Percentiles rank a stretch among this genome's conserved stretches.
Conservation (phyloP, 176 grass and related monocot genomes). For the Thinopyrum elongatum region DNA sequence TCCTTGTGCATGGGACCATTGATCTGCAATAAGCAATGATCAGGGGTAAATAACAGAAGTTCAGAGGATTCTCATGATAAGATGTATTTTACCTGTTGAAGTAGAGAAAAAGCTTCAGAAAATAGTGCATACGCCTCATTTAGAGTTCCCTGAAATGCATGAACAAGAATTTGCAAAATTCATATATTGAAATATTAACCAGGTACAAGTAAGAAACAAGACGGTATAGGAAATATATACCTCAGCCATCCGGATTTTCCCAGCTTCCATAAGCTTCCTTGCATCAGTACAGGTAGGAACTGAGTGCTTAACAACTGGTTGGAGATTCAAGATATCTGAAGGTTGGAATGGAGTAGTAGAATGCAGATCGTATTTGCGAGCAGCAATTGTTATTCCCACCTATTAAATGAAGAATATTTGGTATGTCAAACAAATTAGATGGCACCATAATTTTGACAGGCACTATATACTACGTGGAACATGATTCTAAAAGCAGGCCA, state of each 20-base stretch:
- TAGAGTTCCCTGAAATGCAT: slow-evolving; percentile 72
- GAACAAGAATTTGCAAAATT: slow-evolving; percentile 22
- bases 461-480: background rate
- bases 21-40: slow-evolving; percentile 61
- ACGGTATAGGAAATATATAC: slow-evolving; percentile 36
- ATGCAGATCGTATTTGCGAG: slow-evolving; percentile 75
- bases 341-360: slow-evolving; percentile 59
- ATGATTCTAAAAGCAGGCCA: background rate
- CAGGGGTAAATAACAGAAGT: slow-evolving; percentile 13
- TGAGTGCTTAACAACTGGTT: slow-evolving; percentile 91
- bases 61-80: slow-evolving; percentile 18
- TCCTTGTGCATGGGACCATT: slow-evolving; percentile 98
- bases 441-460: background rate
- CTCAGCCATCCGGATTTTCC: slow-evolving; percentile 87
- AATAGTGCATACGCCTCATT: slow-evolving; percentile 92
- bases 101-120: slow-evolving; percentile 94
- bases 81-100: slow-evolving; percentile 73
- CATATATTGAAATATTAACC: background rate
- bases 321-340: slow-evolving; percentile 92
- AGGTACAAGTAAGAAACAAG: background rate
- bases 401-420: slow-evolving; percentile 33
- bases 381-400: slow-evolving; percentile 85
- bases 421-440: slow-evolving; percentile 5
- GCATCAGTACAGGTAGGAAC: slow-evolving; percentile 84
- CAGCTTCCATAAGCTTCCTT: slow-evolving; percentile 90